Evolutionary conservation across 2,329 filamentous ascomycete genomes (phyloP), one percentile per base, ranked within the genome.

Genomic region (Fusarium torulosum): DNA sequence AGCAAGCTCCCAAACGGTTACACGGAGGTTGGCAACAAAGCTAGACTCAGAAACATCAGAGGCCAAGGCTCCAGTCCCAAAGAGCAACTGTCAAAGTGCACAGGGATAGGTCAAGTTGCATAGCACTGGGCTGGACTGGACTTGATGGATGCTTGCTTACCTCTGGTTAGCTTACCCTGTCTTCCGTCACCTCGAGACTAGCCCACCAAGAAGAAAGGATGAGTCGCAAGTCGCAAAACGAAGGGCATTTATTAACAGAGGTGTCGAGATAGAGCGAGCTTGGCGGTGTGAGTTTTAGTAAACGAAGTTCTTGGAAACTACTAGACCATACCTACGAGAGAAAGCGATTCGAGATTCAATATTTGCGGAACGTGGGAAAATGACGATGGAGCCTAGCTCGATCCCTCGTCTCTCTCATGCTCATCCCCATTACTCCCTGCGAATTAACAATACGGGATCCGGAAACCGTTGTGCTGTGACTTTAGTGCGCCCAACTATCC

Each of bases 391-490:
- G 60, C 60, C 43, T 54, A 29, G 27, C 27, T 29, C 35, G 17
- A 62, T 46, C 59, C 37, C 58, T 45, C 44, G 27, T 45, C 58
- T 57, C 33, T 43, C 40, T 23, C 52, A 53, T 46, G 9, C 27
- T 27, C 27, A 27, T 27, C 27, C 27, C 11, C 27, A 29, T 29
- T 29, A 38, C 40, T 54, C 63, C 59, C 43, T 65, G 50, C 25
- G 42, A 51, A 61, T 68, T 55, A 54, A 50, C 40, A 35, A 35
- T 59, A 52, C 63, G 52, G 41, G 45, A 57, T 56, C 52, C 55
- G 52, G 60, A 53, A 52, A 61, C 65, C 64, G 54, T 65, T 67
- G 50, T 60, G 60, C 53, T 58, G 60, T 53, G 21, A 45, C 10
- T 61, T 59, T 61, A 61, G 58, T 59, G 56, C 50, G 31, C 51